Conservation (phyloP, 805 yeast genomes). For the Saccharomycopsis microspora region DNA sequence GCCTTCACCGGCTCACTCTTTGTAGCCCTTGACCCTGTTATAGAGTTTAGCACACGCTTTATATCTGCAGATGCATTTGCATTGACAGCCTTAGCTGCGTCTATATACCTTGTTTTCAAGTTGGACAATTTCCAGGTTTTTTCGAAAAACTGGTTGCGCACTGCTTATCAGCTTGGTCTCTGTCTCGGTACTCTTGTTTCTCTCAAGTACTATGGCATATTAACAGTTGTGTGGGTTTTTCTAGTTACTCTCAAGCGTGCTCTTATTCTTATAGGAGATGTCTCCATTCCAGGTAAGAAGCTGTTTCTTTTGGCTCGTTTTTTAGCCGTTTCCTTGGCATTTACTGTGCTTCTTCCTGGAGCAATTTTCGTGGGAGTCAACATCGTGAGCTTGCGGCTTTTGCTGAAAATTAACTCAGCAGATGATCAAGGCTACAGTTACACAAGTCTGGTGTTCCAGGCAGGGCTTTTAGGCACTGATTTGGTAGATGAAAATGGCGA, state of each 20-base stretch:
- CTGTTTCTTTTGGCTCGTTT: slow-evolving; percentile 41
- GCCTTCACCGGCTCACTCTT: no score
- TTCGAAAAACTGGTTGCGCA: slow-evolving; percentile 35
- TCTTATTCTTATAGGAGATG: slow-evolving; percentile 71
- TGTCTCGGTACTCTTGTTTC: slow-evolving; percentile 46
- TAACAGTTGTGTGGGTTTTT: slow-evolving; percentile 57
- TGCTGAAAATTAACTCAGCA: slow-evolving; percentile 3
- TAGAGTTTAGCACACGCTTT: no score
- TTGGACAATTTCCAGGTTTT: no score
- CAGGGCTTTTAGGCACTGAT: slow-evolving; percentile 9
- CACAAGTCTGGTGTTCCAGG: slow-evolving; percentile 11
- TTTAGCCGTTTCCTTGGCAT: slow-evolving; percentile 30
- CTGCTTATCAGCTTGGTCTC: slow-evolving; percentile 36
- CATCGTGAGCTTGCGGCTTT: slow-evolving; percentile 8
- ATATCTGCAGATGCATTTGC: no score
- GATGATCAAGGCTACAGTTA: slow-evolving; percentile 19
- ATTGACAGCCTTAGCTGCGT: no score
- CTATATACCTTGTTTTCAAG: no score
- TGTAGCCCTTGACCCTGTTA: no score
- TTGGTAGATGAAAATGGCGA: slow-evolving; percentile 32
- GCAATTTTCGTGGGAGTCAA: slow-evolving; percentile 5
- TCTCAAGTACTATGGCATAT: slow-evolving; percentile 61
- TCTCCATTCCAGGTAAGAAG: slow-evolving; percentile 29
- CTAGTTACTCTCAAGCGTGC: slow-evolving; percentile 34
- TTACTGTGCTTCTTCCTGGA: slow-evolving; percentile 8